A percentile compares a stretch with the other conserved stretches of the same genome.
phyloP scores from a whole-genome alignment of 2,329 filamentous ascomycete species.

The Hymenoscyphus salicellus region DNA sequence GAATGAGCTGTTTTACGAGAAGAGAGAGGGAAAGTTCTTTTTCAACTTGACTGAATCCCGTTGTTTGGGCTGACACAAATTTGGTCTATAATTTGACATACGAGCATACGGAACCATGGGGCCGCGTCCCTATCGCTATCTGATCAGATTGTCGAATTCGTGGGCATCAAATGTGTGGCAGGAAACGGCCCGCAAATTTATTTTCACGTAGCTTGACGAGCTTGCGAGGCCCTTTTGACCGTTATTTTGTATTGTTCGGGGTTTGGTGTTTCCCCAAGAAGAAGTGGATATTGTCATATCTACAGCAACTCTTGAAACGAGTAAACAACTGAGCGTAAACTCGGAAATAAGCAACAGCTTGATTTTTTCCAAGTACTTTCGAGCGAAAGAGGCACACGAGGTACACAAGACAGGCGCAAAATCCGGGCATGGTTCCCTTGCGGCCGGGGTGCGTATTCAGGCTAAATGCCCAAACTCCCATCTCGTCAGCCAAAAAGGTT shows the following conservation, averaged over 20 bases:
- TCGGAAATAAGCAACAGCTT: not conserved
- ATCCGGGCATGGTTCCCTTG: slow-evolving; percentile 1
- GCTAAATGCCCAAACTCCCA: slow-evolving; percentile 10
- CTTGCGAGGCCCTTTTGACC: slow-evolving; percentile 4
- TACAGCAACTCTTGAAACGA: not conserved
- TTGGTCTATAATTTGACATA: not conserved
- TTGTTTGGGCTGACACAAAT: not conserved
- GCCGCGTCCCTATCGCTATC: slow-evolving; percentile 14
- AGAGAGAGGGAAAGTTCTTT: not conserved
- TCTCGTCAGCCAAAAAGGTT: slow-evolving; percentile 15
- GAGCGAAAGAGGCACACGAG: slow-evolving; percentile 12
- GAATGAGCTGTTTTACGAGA: not conserved
- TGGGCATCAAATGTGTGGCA: not conserved
- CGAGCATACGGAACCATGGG: slow-evolving; percentile 4
- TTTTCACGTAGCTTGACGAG: slow-evolving; percentile 8
- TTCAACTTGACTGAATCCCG: not conserved
- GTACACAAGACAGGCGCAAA: slow-evolving; percentile 5
- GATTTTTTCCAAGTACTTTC: not conserved
- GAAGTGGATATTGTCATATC: not conserved
- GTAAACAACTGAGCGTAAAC: not conserved
- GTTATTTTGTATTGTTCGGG: not conserved
- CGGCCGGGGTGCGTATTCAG: slow-evolving; percentile 3
- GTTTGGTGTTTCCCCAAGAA: not conserved
- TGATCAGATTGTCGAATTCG: not conserved
- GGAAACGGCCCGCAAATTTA: not conserved